Evolutionary conservation across 164 flowering plant species (phyloP), one percentile per base, ranked within the genome.

Genomic region (Dillenia turbinata): DNA sequence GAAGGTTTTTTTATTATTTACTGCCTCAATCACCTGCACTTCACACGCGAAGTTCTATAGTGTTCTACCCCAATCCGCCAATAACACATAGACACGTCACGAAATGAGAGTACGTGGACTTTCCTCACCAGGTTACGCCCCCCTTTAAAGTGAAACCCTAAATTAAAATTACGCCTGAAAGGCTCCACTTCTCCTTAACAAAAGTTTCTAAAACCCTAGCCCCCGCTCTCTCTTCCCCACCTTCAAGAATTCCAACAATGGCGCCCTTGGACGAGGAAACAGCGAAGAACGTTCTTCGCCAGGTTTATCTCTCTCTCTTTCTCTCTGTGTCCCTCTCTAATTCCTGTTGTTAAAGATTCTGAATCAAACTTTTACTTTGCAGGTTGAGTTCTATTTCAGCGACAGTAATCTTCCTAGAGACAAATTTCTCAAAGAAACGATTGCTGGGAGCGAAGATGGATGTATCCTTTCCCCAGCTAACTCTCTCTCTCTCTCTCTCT

Each of bases 381-480:
- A 90, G 98, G 97, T 90, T 9, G 97, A 94, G 80, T 94, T 89
- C 57, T 94, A 94, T 69, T 91, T 94, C 80, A 81, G 98, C 61
- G 96, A 94, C 57, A 91, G 96, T 70, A 94, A 94, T 78, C 86
- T 94, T 19, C 96, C 96, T 0, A 78, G 86, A 52, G 98, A 94
- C 63, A 71, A 56, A 17, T 91, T 94, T 64, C 77, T 91, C 44
- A 82, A 47, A 72, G 83, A 81, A 62, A 58, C 88, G 13, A 72
- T 94, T 56, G 66, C 59, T 9, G 88, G 85, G 54, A 82, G 83
- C 62, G 89, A 85, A 67, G 97, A 87, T 77, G 97, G 96, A 67
- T 11, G 98, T 94, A 85, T 87, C 94, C 88, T 81, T 33, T 12
- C 1, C 47, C 62, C 9, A 49, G 6, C 8, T 1, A 5, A 0